Evolutionary conservation across 768 basidiomycete species (phyloP), one percentile per base, ranked within the genome.

Genomic region (Coprinopsis cinerea): DNA sequence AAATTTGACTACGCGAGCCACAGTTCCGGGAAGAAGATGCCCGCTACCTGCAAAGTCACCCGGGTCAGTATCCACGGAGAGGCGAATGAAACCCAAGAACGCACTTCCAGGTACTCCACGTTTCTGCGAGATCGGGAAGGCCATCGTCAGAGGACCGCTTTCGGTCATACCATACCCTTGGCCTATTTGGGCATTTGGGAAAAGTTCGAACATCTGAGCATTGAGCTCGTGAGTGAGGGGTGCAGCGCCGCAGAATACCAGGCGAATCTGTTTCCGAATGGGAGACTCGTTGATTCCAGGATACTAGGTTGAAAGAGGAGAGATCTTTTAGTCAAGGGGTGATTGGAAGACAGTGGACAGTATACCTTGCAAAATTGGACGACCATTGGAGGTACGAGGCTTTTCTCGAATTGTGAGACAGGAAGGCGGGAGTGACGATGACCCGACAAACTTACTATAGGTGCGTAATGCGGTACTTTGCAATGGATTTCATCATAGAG

Each of bases 121-220:
- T 50, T 74, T 77, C 26, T 65, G 57, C 2, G 70, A 67, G 4
- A 76, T 65, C 14, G 77, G 64, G 62, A 74, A 77, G 66, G 79
- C 73, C 13, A 71, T 61, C 5, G 75, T 69, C 6, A 76, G 70
- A 0, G 81, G 80, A 49, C 73, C 72, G 0, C 78, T 72, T 59
- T 88, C 85, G 0, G 85, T 87, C 77, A 83, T 75, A 3, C 81
- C 81, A 52, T 81, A 82, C 3, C 74, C 76, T 61, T 83, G 81
- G 0, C 79, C 79, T 32, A 81, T 75, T 45, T 74, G 70, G 2
- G 75, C 77, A 35, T 75, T 59, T 0, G 79, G 81, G 41, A 85
- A 66, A 42, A 80, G 61, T 10, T 66, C 60, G 42, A 73, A 71
- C 17, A 83, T 65, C 47, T 76, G 70, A 26, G 73, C 59, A 47